Conservation (phyloP, 164 flowering plant species). For the Annona squamosa region DNA sequence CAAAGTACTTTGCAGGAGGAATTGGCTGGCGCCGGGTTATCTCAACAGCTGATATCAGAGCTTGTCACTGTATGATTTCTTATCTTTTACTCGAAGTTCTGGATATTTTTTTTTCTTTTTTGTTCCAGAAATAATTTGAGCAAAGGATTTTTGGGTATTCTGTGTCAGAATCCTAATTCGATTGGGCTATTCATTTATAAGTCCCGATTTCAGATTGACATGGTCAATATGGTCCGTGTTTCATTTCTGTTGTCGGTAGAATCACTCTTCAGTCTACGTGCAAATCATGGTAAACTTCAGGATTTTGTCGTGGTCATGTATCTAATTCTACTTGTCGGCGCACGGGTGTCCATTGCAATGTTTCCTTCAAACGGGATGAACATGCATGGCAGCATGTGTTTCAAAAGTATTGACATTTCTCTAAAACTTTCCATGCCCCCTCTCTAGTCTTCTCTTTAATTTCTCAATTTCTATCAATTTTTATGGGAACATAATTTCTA, state of each 20-base stretch:
- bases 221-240: too few relatives aligned
- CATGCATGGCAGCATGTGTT: background rate
- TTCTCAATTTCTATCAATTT: background rate
- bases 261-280: background rate
- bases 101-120: background rate
- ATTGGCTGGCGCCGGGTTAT: conserved; percentile 46
- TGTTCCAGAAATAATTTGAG: background rate
- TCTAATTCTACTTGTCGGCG: background rate
- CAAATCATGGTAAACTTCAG: background rate
- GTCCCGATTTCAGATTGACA: too few relatives aligned
- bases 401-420: background rate
- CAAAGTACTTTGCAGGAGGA: conserved; percentile 50
- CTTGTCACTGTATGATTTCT: conserved; percentile 64
- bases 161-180: background rate
- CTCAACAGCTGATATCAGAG: conserved; percentile 58
- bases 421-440: background rate
- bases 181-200: too few relatives aligned
- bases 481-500: background rate
- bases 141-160: background rate
- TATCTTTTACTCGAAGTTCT: background rate
- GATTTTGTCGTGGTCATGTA: background rate
- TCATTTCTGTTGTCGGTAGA: too few relatives aligned
- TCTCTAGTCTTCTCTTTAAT: background rate
- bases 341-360: background rate
- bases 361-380: background rate